phyloP scores from a whole-genome alignment of 2,329 filamentous ascomycete species.

The Emmonsiellopsis sp. region DNA sequence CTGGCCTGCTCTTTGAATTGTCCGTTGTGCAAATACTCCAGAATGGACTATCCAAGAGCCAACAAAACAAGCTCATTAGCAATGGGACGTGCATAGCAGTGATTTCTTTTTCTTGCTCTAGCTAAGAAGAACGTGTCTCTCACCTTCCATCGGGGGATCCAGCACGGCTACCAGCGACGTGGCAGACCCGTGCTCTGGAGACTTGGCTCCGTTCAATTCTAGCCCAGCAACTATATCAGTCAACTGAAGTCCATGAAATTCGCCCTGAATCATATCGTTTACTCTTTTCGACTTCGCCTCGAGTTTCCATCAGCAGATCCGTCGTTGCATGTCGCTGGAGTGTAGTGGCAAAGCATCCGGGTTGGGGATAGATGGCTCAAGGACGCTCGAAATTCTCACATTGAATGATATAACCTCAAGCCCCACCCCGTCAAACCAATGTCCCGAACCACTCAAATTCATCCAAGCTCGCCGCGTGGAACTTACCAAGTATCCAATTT shows the following conservation, averaged over 20 bases:
- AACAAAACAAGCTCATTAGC: background rate
- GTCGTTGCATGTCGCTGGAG: background rate
- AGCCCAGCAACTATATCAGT: background rate
- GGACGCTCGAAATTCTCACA: background rate
- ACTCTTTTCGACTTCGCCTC: background rate
- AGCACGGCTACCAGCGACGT: background rate
- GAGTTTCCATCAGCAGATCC: background rate
- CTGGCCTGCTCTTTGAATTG: background rate
- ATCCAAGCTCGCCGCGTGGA: background rate
- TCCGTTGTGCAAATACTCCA: background rate
- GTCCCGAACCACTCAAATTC: background rate
- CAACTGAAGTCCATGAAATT: background rate
- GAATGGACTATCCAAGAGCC: background rate
- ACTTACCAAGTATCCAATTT: background rate
- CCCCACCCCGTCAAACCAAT: background rate
- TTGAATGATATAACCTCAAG: background rate
- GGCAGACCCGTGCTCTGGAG: background rate
- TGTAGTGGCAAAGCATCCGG: too few relatives aligned
- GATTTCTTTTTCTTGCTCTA: background rate
- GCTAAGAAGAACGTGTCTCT: background rate
- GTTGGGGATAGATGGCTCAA: background rate
- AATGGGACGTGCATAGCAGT: background rate
- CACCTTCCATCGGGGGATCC: background rate
- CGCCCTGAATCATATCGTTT: background rate
- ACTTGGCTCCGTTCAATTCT: background rate